Percentiles rank a stretch among this genome's conserved stretches.
These are phyloP conservation scores for Cutaneotrichosporon mucoides DNA, from an alignment of 1,284 basidiomycete species.

Conservation along the genomic window DNA sequence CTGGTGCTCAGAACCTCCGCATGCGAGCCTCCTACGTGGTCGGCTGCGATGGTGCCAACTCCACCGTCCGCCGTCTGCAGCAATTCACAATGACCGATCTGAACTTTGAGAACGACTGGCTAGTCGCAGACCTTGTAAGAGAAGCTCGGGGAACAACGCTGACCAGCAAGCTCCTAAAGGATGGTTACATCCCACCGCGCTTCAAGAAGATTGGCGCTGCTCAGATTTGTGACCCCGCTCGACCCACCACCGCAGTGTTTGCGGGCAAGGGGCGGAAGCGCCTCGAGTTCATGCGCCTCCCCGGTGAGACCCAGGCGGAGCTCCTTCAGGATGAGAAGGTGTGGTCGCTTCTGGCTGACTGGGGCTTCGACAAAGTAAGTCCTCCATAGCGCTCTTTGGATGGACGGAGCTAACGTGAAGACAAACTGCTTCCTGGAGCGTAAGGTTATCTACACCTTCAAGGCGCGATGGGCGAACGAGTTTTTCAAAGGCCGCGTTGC, in stretches of 20 bases:
- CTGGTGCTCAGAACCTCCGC: neutral
- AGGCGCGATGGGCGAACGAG: conserved; percentile 21
- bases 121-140: conserved; percentile 21
- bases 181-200: conserved; percentile 8
- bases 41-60: conserved; percentile 26
- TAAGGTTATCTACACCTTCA: conserved; percentile 24
- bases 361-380: conserved; percentile 11
- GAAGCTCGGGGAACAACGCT: too few relatives aligned
- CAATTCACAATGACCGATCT: conserved; percentile 12
- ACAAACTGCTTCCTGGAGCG: conserved; percentile 23
- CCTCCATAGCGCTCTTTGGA: too few relatives aligned
- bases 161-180: conserved; percentile 11
- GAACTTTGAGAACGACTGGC: conserved; percentile 25
- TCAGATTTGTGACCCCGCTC: conserved; percentile 23
- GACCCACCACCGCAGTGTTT: conserved; percentile 21
- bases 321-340: conserved; percentile 10
- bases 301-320: conserved; percentile 10
- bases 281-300: conserved; percentile 25
- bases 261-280: conserved; percentile 17
- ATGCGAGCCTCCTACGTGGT: conserved; percentile 17
- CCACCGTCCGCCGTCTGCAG: conserved; percentile 17
- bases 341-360: conserved; percentile 15
- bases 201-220: conserved; percentile 2
- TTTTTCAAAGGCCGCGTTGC: conserved; percentile 18
- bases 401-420: neutral